These are phyloP conservation scores for Prasinococcaceae sp. DNA, from an alignment of 139 green algal genomes.

Conservation along the genomic window DNA sequence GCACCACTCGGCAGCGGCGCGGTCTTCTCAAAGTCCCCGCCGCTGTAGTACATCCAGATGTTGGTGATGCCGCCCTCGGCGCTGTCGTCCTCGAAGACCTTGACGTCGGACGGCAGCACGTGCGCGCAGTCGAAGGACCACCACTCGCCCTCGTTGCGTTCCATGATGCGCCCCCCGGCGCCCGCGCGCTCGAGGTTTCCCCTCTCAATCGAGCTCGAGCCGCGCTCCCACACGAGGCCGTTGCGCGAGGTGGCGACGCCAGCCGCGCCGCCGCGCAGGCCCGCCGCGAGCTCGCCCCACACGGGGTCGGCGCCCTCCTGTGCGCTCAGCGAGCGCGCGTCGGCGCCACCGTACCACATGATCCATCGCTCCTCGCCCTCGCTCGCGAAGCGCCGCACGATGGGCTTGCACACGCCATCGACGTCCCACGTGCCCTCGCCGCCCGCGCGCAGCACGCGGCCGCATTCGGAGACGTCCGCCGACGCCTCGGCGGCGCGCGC, in stretches of 20 bases:
- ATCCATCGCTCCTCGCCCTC: slow-evolving; percentile 14
- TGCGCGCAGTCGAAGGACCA: slow-evolving; percentile 81
- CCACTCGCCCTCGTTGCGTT: slow-evolving; percentile 63
- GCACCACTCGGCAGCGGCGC: slow-evolving; percentile 24
- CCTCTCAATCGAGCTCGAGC: background rate
- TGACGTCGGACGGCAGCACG: slow-evolving; percentile 66
- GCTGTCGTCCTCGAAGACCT: slow-evolving; percentile 35
- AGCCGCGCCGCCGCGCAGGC: background rate
- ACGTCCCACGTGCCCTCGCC: slow-evolving; percentile 8
- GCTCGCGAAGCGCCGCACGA: slow-evolving; percentile 8
- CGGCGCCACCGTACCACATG: slow-evolving; percentile 16
- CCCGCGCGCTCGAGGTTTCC: background rate
- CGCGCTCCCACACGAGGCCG: slow-evolving; percentile 8
- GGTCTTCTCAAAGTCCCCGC: slow-evolving; percentile 45
- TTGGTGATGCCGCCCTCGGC: slow-evolving; percentile 56
- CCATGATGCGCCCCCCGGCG: slow-evolving; percentile 34
- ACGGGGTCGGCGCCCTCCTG: background rate
- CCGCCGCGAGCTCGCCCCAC: background rate
- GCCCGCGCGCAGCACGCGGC: slow-evolving; percentile 6
- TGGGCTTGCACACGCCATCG: slow-evolving; percentile 1
- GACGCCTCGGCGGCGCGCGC: too few relatives aligned
- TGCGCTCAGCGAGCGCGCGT: background rate
- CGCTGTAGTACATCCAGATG: slow-evolving; percentile 95
- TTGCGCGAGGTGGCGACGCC: slow-evolving; percentile 16
- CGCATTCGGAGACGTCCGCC: too few relatives aligned